A percentile compares a stretch with the other conserved stretches of the same genome.
These are phyloP conservation scores for Colletotrichum sidae DNA, from an alignment of 2,329 filamentous ascomycete genomes.

Conservation along the genomic window DNA sequence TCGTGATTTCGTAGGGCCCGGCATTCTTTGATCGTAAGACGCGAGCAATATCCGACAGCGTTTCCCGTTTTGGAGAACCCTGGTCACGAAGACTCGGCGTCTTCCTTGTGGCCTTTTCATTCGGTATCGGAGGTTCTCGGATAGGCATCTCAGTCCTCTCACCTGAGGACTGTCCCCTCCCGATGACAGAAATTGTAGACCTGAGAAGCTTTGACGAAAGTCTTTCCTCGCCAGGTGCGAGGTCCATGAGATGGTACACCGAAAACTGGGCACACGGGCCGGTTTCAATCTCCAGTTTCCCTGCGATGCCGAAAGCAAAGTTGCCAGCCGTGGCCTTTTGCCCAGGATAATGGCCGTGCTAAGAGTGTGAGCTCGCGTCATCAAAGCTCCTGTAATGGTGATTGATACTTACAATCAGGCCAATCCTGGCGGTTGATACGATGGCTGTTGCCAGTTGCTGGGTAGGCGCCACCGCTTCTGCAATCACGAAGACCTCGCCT, in stretches of 20 bases:
- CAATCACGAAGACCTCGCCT: constrained; percentile 59
- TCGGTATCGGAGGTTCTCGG: too few relatives aligned
- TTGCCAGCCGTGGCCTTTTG: constrained; percentile 66
- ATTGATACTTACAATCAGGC: constrained; percentile 39
- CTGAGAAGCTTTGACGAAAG: constrained; percentile 11
- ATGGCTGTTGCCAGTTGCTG: constrained; percentile 56
- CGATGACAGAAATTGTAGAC: background rate
- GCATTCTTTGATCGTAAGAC: constrained; percentile 63
- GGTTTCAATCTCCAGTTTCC: constrained; percentile 25
- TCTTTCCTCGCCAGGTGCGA: constrained; percentile 44
- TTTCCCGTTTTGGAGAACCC: constrained; percentile 1
- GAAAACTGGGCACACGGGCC: constrained; percentile 56
- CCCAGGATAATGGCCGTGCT: constrained; percentile 59
- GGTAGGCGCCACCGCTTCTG: constrained; percentile 57
- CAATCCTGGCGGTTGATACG: constrained; percentile 44
- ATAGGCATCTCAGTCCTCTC: background rate
- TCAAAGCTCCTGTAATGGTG: too few relatives aligned
- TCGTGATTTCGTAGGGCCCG: constrained; percentile 63
- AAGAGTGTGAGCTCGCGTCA: background rate
- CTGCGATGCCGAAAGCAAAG: constrained; percentile 53
- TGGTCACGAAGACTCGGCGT: background rate
- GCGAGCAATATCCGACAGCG: constrained; percentile 49
- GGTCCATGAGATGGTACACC: constrained; percentile 62
- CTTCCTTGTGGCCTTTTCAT: background rate
- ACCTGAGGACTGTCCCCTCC: background rate